A percentile compares a stretch with the other conserved stretches of the same genome.
These are phyloP conservation scores for Sporothrix mexicana DNA, from an alignment of 2,329 filamentous ascomycete species.

Conservation along the genomic window DNA sequence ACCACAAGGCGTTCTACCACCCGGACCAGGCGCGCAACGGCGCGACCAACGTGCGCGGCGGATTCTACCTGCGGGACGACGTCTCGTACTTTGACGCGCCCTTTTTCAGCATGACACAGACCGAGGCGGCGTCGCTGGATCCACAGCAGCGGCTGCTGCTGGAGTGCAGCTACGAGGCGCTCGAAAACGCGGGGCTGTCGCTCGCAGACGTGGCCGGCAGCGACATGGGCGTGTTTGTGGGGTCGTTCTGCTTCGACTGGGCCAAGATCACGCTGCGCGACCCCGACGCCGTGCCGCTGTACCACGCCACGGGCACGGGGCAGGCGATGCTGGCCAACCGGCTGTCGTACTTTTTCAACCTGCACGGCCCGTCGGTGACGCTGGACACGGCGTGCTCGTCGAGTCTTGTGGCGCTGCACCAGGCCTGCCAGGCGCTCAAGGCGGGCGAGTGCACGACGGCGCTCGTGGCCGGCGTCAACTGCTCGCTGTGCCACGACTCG, in stretches of 20 bases:
- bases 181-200: conserved; percentile 42
- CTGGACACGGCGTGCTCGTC: conserved; percentile 55
- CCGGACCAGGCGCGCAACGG: conserved; percentile 39
- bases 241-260: conserved; percentile 44
- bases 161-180: conserved; percentile 40
- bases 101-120: conserved; percentile 43
- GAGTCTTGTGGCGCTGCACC: conserved; percentile 50
- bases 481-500: conserved; percentile 39
- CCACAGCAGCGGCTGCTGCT: conserved; percentile 39
- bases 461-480: conserved; percentile 39
- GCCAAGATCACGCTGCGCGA: conserved; percentile 38
- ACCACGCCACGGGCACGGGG: conserved; percentile 46
- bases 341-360: conserved; percentile 51
- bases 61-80: conserved; percentile 43
- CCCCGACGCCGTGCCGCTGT: conserved; percentile 41
- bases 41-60: conserved; percentile 44
- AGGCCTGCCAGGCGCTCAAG: conserved; percentile 44
- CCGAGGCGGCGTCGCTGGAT: conserved; percentile 41
- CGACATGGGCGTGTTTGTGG: conserved; percentile 38
- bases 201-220: conserved; percentile 37
- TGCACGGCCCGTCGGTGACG: conserved; percentile 51
- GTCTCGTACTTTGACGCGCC: conserved; percentile 40
- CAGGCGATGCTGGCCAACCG: conserved; percentile 49
- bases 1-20: conserved; percentile 46
- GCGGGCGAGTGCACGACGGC: conserved; percentile 37